Evolutionary conservation across 129 eudicot genomes (phyloP), one percentile per base, ranked within the genome.

Genomic region (Chrysanthemum makinoi): DNA sequence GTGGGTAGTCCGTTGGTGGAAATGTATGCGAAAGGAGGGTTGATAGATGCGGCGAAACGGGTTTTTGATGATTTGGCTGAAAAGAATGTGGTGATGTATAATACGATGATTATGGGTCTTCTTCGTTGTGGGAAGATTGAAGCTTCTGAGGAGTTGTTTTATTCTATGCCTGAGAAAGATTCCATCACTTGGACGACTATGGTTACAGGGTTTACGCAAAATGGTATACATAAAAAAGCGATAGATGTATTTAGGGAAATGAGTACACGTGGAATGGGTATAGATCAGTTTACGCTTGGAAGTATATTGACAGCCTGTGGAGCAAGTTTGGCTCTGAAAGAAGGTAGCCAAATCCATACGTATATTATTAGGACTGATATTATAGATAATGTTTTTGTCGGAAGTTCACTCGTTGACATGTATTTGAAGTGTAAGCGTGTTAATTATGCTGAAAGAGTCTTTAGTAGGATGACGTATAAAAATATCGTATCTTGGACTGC

Each of bases 401-500:
- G 95, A 65, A 94, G 98, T 79, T 85, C 97, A 7, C 95, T 94
- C 58, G 79, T 94, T 72, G 98, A 89, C 69, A 89, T 94, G 91
- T 89, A 94, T 80, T 76, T 83, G 28, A 94, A 94, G 79, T 87
- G 98, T 75, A 84, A 79, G 74, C 79, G 68, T 69, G 80, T 89
- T 19, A 73, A 20, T 26, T 80, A 87, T 75, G 92, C 98, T 35
- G 88, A 89, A 81, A 76, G 16, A 43, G 93, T 89, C 22, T 94
- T 94, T 60, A 74, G 65, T 71, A 79, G 80, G 68, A 87, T 94
- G 97, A 35, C 43, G 8, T n/a, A 62, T 69, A 94, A 80, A 77
- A 94, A 89, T 65, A 79, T 86, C 43, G 93, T 94, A 16, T 80
- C 98, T 30, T 94, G 98, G 98, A 94, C 96, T 13, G 96, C 98